Conservation (phyloP, 2,329 filamentous ascomycete genomes). For the Stenocarpella maydis region DNA sequence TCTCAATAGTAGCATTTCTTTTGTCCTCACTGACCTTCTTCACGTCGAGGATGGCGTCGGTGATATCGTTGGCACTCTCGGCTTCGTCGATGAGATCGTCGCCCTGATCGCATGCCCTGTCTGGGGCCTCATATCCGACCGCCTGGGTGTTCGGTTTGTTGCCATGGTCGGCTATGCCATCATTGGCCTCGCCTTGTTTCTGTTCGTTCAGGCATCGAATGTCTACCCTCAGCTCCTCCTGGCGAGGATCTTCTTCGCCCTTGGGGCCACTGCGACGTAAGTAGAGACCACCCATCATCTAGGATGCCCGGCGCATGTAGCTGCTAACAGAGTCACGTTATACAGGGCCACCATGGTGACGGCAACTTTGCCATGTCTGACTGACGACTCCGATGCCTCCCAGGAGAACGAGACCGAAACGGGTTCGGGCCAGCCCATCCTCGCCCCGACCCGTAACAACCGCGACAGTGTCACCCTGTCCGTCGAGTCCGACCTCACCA, state of each 20-base stretch:
- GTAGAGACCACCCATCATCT: conserved; percentile 37
- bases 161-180: conserved; percentile 82
- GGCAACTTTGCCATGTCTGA: conserved; percentile 81
- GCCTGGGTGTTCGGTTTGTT: conserved; percentile 76
- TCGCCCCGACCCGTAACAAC: conserved; percentile 44
- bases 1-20: conserved; percentile 83
- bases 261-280: conserved; percentile 89
- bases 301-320: background rate
- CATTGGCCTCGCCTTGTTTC: conserved; percentile 77
- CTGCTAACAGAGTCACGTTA: conserved; percentile 24
- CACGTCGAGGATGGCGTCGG: conserved; percentile 77
- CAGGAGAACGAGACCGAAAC: conserved; percentile 18
- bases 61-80: conserved; percentile 83
- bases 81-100: conserved; percentile 85
- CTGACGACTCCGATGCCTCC: conserved; percentile 54
- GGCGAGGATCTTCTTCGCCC: conserved; percentile 84
- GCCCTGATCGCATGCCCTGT: conserved; percentile 81
- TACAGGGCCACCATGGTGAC: conserved; percentile 90
- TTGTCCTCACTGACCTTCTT: conserved; percentile 84
- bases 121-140: conserved; percentile 82
- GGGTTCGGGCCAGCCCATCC: conserved; percentile 45
- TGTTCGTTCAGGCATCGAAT: conserved; percentile 86
- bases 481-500: conserved; percentile 77
- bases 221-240: conserved; percentile 90
- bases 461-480: conserved; percentile 71